These are phyloP conservation scores for Venturiaceae sp. DNA, from an alignment of 2,329 filamentous ascomycete genomes.

Conservation along the genomic window DNA sequence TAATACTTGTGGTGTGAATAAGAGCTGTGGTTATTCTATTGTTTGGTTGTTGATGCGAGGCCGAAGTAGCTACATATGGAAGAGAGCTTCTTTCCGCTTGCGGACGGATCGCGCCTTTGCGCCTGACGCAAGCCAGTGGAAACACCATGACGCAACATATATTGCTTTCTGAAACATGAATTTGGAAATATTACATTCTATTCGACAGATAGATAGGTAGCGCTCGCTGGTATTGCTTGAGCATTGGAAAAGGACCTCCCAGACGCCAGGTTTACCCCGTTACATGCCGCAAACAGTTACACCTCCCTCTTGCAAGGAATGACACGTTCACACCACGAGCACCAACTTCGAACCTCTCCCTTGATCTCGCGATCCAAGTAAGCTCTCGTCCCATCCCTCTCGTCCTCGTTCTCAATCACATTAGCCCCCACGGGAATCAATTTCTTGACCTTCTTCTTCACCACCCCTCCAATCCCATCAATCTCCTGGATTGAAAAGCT, in stretches of 20 bases:
- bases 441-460: conserved; percentile 82
- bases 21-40: no score
- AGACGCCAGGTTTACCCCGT: background rate
- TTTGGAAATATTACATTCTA: no score
- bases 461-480: conserved; percentile 77
- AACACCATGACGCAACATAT: background rate
- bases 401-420: conserved; percentile 65
- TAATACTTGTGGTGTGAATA: no score
- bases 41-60: no score
- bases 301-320: conserved; percentile 49
- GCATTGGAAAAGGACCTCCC: background rate
- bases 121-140: no score
- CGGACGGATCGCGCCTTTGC: no score
- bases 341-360: conserved; percentile 70
- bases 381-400: conserved; percentile 31
- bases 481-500: conserved; percentile 84
- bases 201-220: no score
- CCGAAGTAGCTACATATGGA: no score
- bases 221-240: background rate
- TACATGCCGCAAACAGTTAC: background rate
- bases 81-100: no score
- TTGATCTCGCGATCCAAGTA: conserved; percentile 62
- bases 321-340: conserved; percentile 79
- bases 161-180: background rate
- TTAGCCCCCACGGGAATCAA: conserved; percentile 73